Conservation (phyloP, 2,329 filamentous ascomycete species). For the Capronia coronata region DNA sequence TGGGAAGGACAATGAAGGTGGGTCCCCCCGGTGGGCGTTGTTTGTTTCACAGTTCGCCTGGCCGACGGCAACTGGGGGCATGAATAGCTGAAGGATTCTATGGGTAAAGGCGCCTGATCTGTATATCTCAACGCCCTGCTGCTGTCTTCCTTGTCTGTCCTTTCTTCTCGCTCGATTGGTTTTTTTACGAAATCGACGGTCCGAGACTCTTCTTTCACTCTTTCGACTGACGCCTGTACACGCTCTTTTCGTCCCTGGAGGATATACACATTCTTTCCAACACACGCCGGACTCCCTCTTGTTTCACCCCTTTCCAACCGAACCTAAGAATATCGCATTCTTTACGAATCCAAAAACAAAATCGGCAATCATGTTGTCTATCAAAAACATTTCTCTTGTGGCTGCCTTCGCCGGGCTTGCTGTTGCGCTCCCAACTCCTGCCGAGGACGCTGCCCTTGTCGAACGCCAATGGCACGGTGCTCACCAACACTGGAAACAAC, state of each 20-base stretch:
- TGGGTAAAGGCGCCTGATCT: neutral
- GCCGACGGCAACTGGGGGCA: constrained; percentile 2
- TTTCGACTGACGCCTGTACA: constrained; percentile 13
- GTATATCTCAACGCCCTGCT: constrained; percentile 11
- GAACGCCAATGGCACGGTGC: constrained; percentile 17
- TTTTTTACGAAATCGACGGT: constrained; percentile 18
- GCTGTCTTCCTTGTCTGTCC: constrained; percentile 4
- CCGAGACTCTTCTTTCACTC: constrained; percentile 26
- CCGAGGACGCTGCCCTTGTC: constrained; percentile 8
- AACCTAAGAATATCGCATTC: constrained; percentile 2
- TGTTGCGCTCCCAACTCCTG: constrained; percentile 30
- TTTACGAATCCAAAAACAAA: constrained; percentile 1
- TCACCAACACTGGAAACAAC: constrained; percentile 14
- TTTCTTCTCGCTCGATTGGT: constrained; percentile 14
- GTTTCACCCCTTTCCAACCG: constrained; percentile 5
- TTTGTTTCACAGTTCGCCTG: constrained; percentile 19
- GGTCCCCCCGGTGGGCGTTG: constrained; percentile 4
- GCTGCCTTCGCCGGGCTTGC: constrained; percentile 28
- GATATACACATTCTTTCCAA: constrained; percentile 20
- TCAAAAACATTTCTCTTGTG: constrained; percentile 30
- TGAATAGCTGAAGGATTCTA: constrained; percentile 5
- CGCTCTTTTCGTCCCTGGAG: constrained; percentile 25
- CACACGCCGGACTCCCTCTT: neutral
- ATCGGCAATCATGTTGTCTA: constrained; percentile 17
- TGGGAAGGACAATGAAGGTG: constrained; percentile 15